Percentiles rank a stretch among this genome's conserved stretches.
Conservation (phyloP, 2,329 filamentous ascomycete genomes). For the Davidsoniella eucalypti region DNA sequence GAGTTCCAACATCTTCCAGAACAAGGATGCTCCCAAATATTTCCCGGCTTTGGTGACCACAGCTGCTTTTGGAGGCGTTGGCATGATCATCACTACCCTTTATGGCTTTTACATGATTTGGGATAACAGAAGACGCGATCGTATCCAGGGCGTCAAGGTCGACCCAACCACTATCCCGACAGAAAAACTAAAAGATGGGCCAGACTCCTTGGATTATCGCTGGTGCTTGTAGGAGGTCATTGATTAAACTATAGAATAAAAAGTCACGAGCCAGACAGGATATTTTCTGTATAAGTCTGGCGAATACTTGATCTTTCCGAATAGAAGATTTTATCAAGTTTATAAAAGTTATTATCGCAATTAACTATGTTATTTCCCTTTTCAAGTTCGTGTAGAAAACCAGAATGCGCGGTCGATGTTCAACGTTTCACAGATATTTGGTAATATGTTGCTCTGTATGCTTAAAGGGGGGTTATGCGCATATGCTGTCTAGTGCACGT, state of each 20-base stretch:
- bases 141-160: slow-evolving; percentile 33
- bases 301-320: too few species aligned
- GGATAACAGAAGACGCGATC: slow-evolving; percentile 36
- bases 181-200: slow-evolving; percentile 31
- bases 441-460: background rate
- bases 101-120: slow-evolving; percentile 46
- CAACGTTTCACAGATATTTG: background rate
- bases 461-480: background rate
- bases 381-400: too few species aligned
- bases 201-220: slow-evolving; percentile 28
- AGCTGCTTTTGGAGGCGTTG: slow-evolving; percentile 45
- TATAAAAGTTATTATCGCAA: too few species aligned
- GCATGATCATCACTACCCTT: slow-evolving; percentile 35
- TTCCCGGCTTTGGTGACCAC: slow-evolving; percentile 48
- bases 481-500: too few species aligned
- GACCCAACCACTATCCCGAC: slow-evolving; percentile 31
- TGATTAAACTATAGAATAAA: background rate
- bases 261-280: background rate
- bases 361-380: too few species aligned
- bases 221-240: slow-evolving; percentile 27
- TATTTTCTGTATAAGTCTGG: background rate
- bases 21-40: slow-evolving; percentile 49
- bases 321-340: too few species aligned
- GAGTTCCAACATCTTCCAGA: slow-evolving; percentile 49
- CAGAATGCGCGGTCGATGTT: background rate